Evolutionary conservation across 1,139 yeast species (phyloP), one percentile per base, ranked within the genome.

Genomic region (Diutina pseudorugosa): DNA sequence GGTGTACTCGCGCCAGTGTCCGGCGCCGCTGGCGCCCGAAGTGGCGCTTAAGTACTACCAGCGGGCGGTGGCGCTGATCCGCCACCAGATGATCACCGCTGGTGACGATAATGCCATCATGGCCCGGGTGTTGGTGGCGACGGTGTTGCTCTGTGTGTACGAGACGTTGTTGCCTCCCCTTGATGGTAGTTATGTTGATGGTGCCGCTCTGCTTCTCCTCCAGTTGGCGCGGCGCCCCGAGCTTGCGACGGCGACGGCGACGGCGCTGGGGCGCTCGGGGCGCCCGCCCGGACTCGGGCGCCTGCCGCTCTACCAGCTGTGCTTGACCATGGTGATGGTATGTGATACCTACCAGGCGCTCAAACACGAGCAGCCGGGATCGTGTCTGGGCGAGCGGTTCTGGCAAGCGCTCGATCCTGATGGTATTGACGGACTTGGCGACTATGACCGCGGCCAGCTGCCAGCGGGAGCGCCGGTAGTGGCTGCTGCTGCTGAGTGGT

Each of bases 1-100:
- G 50, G 68, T 67, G 57, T 58, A 66, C 36, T 23, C 21, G 12
- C 16, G 33, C 8, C 36, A 12, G 36, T 14, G n/a, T 2, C 36
- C 4, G 36, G 36, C 36, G 36, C 36, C 36, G 36, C 58, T 67
- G 27, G 71, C 69, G 41, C 65, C 66, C 33, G 59, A 68, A 4
- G 58, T 65, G 4, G 70, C 74, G 1, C 65, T 70, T 50, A 67
- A 66, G 47, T 71, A 71, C 56, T 70, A 71, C 57, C 75, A 70
- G 48, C 64, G 65, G 54, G 62, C 71, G 14, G 69, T 72, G 52
- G 62, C 63, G 51, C 61, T 70, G 5, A 67, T 71, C 33, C 62
- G 71, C 43, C 60, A 66, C 44, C 61, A 67, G 51, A 58, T 68
- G 50, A 65, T 67, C 47, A 54, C 61, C 12, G 64, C 67, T 2